Evolutionary conservation across 2,329 filamentous ascomycete species (phyloP).

Genomic region (Colletotrichum simmondsii): DNA sequence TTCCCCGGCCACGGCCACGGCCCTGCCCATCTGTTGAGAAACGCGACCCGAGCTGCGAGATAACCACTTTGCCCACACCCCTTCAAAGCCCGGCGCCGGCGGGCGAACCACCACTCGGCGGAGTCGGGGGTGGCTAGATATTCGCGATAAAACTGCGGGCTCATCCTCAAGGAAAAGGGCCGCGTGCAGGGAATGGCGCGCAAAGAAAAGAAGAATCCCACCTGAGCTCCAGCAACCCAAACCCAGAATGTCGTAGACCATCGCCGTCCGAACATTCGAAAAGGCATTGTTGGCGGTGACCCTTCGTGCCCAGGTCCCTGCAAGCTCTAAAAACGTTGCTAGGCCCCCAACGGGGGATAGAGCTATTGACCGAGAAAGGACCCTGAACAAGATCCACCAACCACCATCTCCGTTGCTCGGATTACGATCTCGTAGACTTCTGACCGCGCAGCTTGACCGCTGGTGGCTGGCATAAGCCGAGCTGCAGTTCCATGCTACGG

Average conservation of each 20-base stretch:
- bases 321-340: slow-evolving; percentile 10
- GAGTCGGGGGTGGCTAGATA: not conserved
- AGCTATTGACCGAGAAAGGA: slow-evolving; percentile 5
- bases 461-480: not conserved
- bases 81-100: not conserved
- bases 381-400: not conserved
- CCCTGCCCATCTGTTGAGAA: slow-evolving; percentile 22
- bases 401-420: slow-evolving; percentile 19
- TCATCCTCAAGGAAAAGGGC: not conserved
- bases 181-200: slow-evolving; percentile 14
- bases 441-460: not conserved
- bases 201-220: slow-evolving; percentile 3
- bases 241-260: not conserved
- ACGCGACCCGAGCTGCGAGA: not conserved
- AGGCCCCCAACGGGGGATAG: not conserved
- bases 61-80: not conserved
- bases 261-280: slow-evolving; percentile 5
- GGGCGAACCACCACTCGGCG: slow-evolving; percentile 12
- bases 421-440: not conserved
- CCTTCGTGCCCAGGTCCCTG: slow-evolving; percentile 9
- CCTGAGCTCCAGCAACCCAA: not conserved
- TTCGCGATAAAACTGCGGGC: slow-evolving; percentile 1
- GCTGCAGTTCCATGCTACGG: not conserved
- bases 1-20: not conserved
- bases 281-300: not conserved